These are phyloP conservation scores for Colletotrichum musicola DNA, from an alignment of 2,329 filamentous ascomycete species.

Conservation along the genomic window DNA sequence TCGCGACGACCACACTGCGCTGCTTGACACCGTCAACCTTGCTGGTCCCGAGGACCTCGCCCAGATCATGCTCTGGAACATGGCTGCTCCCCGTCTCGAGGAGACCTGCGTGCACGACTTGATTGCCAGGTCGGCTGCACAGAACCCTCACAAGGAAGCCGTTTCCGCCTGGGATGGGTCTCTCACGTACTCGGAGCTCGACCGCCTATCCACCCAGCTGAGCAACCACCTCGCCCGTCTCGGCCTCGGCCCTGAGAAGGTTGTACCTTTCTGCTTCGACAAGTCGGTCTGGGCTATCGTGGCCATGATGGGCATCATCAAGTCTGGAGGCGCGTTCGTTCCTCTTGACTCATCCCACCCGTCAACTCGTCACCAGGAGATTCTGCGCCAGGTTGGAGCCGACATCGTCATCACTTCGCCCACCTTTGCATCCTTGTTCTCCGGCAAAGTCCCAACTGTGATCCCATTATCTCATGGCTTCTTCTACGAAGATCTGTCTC, in stretches of 20 bases:
- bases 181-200: constrained; percentile 14
- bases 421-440: neutral
- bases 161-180: neutral
- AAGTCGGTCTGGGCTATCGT: constrained; percentile 36
- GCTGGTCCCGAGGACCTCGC: neutral
- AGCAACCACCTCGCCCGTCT: neutral
- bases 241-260: neutral
- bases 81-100: neutral
- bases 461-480: constrained; percentile 37
- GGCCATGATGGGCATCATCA: constrained; percentile 34
- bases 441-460: constrained; percentile 15
- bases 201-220: neutral
- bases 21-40: neutral
- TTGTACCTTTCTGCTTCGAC: constrained; percentile 37
- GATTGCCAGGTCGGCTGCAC: neutral
- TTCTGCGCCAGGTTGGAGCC: neutral
- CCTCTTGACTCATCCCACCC: constrained; percentile 31
- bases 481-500: neutral
- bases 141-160: neutral
- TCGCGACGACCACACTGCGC: neutral
- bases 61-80: neutral
- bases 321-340: constrained; percentile 34
- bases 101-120: neutral
- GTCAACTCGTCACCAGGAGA: neutral
- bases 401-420: neutral